Evolutionary conservation across 495 filamentous ascomycete species (phyloP).

Genomic region (Hypoxylon rickii): DNA sequence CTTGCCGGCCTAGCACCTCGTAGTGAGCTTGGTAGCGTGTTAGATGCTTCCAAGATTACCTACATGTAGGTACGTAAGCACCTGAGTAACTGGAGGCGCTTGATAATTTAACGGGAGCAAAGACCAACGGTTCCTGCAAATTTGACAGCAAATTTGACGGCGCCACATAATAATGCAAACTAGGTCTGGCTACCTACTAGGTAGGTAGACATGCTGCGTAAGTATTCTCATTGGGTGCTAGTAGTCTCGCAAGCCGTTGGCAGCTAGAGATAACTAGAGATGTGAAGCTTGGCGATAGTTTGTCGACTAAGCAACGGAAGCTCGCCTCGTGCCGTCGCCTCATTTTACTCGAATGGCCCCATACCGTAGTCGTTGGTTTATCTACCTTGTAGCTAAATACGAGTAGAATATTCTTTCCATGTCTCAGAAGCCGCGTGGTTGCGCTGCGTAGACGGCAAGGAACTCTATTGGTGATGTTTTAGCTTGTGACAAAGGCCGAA

Average conservation of each 20-base stretch:
- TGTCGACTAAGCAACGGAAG: conserved; percentile 14
- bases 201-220: no score
- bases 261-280: conserved; percentile 8
- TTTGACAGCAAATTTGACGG: background rate
- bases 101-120: conserved; percentile 2
- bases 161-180: no score
- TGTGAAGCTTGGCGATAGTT: conserved; percentile 5
- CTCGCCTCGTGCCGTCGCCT: conserved; percentile 17
- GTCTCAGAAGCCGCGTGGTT: conserved; percentile 12
- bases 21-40: no score
- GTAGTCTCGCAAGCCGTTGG: conserved; percentile 1
- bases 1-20: no score
- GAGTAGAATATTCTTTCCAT: conserved; percentile 2
- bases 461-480: conserved; percentile 9
- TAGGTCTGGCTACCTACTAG: no score
- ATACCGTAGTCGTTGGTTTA: background rate
- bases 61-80: no score
- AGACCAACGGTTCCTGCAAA: conserved; percentile 11
- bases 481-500: no score
- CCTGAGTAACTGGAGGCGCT: background rate
- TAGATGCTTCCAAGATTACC: no score
- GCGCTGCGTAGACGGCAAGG: conserved; percentile 10
- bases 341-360: conserved; percentile 7
- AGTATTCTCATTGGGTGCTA: background rate
- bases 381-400: background rate